Base-by-base conservation (phyloP, 1,139 yeast species). In the Taiozyma sp. region DNA sequence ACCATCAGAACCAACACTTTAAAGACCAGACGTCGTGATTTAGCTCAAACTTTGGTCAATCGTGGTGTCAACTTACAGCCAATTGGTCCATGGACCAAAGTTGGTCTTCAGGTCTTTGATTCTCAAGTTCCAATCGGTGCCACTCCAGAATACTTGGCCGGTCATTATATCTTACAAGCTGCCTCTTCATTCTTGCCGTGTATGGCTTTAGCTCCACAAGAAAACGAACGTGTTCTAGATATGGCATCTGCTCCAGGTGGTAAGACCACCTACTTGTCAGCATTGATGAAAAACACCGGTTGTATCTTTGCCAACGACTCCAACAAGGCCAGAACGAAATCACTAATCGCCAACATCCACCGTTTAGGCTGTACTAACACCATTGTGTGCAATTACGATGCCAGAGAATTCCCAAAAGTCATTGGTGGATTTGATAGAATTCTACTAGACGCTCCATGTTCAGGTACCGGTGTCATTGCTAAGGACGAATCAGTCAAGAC, bases 231-330 rank as follows among this genome's bases (percentile, higher is more conserved):
- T 66, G 78, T 95, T 47, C 77, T 95, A 59, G 99, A 95, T 74
- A 95, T 95, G 99, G 99, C 99, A 43, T 96, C 99, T 53, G 98
- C 99, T 23, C 99, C 99, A 59, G 99, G 99, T 75, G 99, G 99
- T 71, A 95, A 95, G 68, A 91, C 99, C 12, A 93, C 99, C 2
- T 93, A 91, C 67, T 84, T 95, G 52, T 84, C 97, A 43, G 99
- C 99, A 1, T 73, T 92, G 71, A 93, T 93, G 98, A 95, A 95
- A 68, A 95, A 93, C 70, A 93, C 99, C 4, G 99, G 99, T 39
- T 85, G 96, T 69, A 87, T 95, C 19, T 92, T 95, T 68, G 99
- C 99, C 51, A 95, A 95, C 70, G 99, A 95, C 74, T 87, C 96
- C 54, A 92, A 90, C 74, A 93, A 92, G 70, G 90, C 96, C 30